Evolutionary conservation across 2,329 filamentous ascomycete species (phyloP).

Genomic region (Xylaria sp.): DNA sequence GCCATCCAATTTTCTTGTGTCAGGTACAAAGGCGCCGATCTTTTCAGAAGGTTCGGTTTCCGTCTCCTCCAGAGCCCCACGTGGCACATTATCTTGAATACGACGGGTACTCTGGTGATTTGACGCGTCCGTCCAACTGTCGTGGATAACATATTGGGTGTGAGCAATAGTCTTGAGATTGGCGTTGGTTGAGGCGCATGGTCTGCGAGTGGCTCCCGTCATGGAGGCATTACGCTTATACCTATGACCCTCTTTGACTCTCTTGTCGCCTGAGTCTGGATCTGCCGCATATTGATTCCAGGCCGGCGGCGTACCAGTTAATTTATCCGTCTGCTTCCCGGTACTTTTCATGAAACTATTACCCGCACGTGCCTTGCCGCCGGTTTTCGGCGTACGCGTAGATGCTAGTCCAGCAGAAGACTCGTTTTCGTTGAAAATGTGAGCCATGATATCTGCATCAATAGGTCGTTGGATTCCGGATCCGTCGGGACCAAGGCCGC

Average conservation of each 20-base stretch:
- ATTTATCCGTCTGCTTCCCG: not conserved
- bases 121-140: slow-evolving; percentile 16
- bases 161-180: slow-evolving; percentile 6
- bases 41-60: not conserved
- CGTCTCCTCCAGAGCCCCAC: not conserved
- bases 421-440: not conserved
- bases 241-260: not conserved
- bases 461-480: slow-evolving; percentile 29
- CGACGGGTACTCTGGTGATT: not conserved
- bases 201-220: not conserved
- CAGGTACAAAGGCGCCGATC: not conserved
- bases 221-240: not conserved
- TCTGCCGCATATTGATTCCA: slow-evolving; percentile 22
- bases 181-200: not conserved
- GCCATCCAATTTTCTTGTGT: not conserved
- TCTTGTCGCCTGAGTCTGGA: slow-evolving; percentile 11
- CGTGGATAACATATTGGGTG: slow-evolving; percentile 7
- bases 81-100: not conserved
- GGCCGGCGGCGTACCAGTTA: not conserved
- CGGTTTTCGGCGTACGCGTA: not conserved
- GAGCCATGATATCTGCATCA: not conserved
- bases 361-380: not conserved
- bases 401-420: slow-evolving; percentile 2
- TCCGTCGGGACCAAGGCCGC: slow-evolving; percentile 31
- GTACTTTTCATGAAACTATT: not conserved